Base-by-base conservation (phyloP, 768 basidiomycete species). In the Porphyrellus cyaneotinctus region DNA sequence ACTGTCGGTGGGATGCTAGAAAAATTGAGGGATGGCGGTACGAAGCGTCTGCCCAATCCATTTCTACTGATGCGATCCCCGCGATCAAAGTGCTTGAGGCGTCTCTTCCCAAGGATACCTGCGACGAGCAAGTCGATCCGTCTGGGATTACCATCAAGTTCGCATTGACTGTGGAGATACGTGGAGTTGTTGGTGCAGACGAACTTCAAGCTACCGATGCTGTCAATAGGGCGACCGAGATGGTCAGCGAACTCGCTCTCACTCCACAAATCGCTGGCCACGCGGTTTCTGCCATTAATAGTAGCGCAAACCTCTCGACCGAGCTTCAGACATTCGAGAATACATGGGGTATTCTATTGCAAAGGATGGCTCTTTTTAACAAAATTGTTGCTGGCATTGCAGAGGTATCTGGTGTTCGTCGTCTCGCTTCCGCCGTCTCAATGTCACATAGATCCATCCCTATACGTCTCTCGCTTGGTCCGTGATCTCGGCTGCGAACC, bases 401-500 rank as follows among this genome's bases (percentile, higher is more conserved):
- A 22, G 43, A 56, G 61, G 62, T 63, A 52, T 28, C 0, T 43
- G 7, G 11, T 28, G 1, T 46, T 31, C 24, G 14, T 1, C 2
- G 17, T 23, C 22, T 39, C 3, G n/a, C 5, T n/a, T 13, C 12
- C 22, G 14, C 18, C 14, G 23, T 37, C 48, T 57, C 13, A 60
- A 39, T 14, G 15, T 26, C 24, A 3, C 20, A 22, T 30, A 63
- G 61, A 43, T 63, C 46, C 55, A 63, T 14, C 62, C 62, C 2
- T 63, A 57, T 15, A 28, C 51, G 1, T 57, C 58, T 6, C 26
- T 63, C n/a, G 58, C 62, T 13, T 62, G 54, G 51, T 62, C 61
- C 15, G 62, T 64, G 5, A 54, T 64, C 41, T 64, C 58, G 10
- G 58, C 62, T 47, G 52, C 58, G 10, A 60, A 50, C n/a, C 39